phyloP scores from a whole-genome alignment of 2,329 filamentous ascomycete species.

The Xylariaceae sp. region DNA sequence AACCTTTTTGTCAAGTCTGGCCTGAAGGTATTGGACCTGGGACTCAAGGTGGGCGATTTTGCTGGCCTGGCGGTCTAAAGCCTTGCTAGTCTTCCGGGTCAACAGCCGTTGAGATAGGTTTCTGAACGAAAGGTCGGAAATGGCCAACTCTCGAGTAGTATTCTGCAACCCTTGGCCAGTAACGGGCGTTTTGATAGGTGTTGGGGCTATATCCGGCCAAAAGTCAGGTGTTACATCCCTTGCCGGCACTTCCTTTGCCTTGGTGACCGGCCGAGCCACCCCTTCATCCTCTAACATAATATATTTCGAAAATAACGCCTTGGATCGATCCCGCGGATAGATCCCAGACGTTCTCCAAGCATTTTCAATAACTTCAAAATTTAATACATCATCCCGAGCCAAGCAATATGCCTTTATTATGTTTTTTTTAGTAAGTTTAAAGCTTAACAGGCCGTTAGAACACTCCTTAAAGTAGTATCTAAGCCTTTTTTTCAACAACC shows the following conservation, averaged over 20 bases:
- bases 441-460: not conserved
- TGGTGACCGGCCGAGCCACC: not conserved
- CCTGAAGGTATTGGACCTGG: not conserved
- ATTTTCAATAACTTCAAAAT: not conserved
- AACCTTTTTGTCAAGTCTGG: no score
- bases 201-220: not conserved
- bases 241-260: not conserved
- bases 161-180: not conserved
- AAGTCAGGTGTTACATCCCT: not conserved
- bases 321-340: not conserved
- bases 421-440: not conserved
- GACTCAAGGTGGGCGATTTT: not conserved
- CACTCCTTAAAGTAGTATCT: not conserved
- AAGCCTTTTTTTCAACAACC: constrained; percentile 3
- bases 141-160: not conserved
- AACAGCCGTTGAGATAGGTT: not conserved
- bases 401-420: not conserved
- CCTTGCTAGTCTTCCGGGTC: not conserved
- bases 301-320: constrained; percentile 9
- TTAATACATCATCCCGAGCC: not conserved
- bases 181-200: not conserved
- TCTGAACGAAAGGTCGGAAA: not conserved
- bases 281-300: constrained; percentile 6
- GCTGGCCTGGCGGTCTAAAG: not conserved
- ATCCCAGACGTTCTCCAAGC: constrained; percentile 3